phyloP scores from a whole-genome alignment of 2,329 filamentous ascomycete species.

The Phaeosphaeria sp. region DNA sequence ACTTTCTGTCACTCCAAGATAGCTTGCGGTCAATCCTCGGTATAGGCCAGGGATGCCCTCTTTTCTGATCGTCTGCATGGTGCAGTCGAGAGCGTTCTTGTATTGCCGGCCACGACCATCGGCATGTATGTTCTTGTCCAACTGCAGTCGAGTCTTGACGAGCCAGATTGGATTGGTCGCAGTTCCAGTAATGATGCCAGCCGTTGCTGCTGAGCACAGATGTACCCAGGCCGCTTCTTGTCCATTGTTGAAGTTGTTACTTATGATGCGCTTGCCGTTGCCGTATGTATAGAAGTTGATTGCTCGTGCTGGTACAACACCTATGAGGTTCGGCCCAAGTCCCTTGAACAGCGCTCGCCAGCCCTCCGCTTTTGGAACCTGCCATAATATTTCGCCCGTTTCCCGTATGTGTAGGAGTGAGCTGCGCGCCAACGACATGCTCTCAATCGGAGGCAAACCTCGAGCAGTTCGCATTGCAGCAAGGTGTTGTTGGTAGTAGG shows the following conservation, averaged over 20 bases:
- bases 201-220: slow-evolving; percentile 75
- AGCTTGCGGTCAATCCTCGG: slow-evolving; percentile 88
- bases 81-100: slow-evolving; percentile 86
- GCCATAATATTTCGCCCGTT: slow-evolving; percentile 82
- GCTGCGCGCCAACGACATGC: slow-evolving; percentile 70
- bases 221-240: slow-evolving; percentile 78
- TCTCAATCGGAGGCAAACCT: slow-evolving; percentile 59
- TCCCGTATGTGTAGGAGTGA: slow-evolving; percentile 79
- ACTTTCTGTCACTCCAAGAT: slow-evolving; percentile 87
- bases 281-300: slow-evolving; percentile 97
- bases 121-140: slow-evolving; percentile 83
- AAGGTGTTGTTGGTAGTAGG: slow-evolving; percentile 90
- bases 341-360: slow-evolving; percentile 92
- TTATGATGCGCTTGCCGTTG: slow-evolving; percentile 85
- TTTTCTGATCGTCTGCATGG: slow-evolving; percentile 78
- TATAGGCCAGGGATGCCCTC: slow-evolving; percentile 87
- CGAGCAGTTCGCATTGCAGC: slow-evolving; percentile 69
- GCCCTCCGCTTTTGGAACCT: slow-evolving; percentile 82
- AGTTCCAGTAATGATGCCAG: slow-evolving; percentile 85
- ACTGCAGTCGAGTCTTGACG: slow-evolving; percentile 89
- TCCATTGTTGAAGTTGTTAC: slow-evolving; percentile 74
- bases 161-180: slow-evolving; percentile 97
- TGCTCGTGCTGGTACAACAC: slow-evolving; percentile 85
- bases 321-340: slow-evolving; percentile 85
- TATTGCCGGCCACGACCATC: slow-evolving; percentile 71